Percentiles rank a stretch among this genome's conserved stretches.
Evolutionary conservation across 2,329 filamentous ascomycete species (phyloP).

Genomic region (Beauveria rudraprayagi): DNA sequence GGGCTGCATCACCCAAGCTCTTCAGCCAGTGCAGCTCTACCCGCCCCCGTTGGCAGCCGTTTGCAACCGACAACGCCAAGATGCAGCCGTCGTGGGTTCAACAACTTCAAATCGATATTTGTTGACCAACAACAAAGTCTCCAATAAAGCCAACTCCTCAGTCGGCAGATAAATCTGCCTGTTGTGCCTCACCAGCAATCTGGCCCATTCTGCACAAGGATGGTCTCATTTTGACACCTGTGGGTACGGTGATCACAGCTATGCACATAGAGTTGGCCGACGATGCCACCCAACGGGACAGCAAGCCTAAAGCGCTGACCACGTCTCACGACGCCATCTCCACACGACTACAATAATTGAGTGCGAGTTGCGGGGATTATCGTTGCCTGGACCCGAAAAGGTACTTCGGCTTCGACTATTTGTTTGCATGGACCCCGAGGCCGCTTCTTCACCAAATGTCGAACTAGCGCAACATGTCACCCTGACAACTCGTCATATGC

Average conservation of each 20-base stretch:
- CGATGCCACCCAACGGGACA: neutral
- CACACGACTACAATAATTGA: neutral
- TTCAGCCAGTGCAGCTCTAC: neutral
- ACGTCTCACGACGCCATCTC: neutral
- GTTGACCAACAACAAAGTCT: too few species aligned
- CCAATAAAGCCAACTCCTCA: neutral
- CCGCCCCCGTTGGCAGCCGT: neutral
- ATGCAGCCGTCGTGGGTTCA: neutral
- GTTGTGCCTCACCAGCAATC: neutral
- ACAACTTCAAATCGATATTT: neutral
- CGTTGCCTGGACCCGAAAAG: neutral
- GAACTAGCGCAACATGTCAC: neutral
- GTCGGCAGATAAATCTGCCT: neutral
- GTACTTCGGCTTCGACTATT: neutral
- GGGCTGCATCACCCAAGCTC: neutral
- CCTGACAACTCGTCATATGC: neutral
- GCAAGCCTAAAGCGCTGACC: neutral
- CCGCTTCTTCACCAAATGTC: neutral
- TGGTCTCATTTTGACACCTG: neutral
- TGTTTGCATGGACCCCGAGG: neutral
- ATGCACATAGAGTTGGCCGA: neutral
- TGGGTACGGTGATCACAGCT: neutral
- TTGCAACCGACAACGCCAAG: neutral
- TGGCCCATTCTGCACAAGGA: neutral
- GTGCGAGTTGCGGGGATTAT: neutral